Conservation (phyloP, 2,329 filamentous ascomycete genomes). For the Trichoderma sp. region DNA sequence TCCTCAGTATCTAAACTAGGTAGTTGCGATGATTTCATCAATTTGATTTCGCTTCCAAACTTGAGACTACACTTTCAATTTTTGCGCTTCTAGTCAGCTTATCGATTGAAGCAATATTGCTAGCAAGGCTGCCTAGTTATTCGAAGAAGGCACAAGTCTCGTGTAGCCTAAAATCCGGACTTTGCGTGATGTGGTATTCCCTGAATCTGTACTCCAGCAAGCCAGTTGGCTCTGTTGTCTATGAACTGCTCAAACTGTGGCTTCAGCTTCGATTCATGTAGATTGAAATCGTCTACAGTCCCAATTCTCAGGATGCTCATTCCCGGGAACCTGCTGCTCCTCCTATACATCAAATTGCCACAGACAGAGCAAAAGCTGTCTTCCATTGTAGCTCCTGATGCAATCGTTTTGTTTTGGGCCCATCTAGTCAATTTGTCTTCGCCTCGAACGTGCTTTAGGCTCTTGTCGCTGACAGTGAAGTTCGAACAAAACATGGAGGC, state of each 20-base stretch:
- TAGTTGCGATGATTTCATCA: not conserved
- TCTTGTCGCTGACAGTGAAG: not conserved
- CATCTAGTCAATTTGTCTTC: not conserved
- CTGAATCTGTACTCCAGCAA: not conserved
- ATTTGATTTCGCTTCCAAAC: not conserved
- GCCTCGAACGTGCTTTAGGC: not conserved
- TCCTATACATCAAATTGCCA: not conserved
- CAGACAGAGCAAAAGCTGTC: not conserved
- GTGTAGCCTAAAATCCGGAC: not conserved
- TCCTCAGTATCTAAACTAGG: no score
- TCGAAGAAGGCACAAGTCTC: not conserved
- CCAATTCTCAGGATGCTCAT: not conserved
- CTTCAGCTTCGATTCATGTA: not conserved
- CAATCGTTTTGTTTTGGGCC: not conserved
- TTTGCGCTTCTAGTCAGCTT: not conserved
- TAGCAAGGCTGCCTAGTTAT: not conserved
- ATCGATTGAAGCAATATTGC: not conserved
- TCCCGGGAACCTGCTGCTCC: not conserved
- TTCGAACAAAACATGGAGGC: not conserved
- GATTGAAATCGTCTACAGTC: not conserved
- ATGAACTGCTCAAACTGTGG: conserved; percentile 1
- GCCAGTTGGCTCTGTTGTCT: not conserved
- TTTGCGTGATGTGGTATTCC: not conserved
- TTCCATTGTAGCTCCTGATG: not conserved
- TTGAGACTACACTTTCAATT: not conserved